Evolutionary conservation across 129 eudicot genomes (phyloP).

Genomic region (Centrapalus pauciflorus): DNA sequence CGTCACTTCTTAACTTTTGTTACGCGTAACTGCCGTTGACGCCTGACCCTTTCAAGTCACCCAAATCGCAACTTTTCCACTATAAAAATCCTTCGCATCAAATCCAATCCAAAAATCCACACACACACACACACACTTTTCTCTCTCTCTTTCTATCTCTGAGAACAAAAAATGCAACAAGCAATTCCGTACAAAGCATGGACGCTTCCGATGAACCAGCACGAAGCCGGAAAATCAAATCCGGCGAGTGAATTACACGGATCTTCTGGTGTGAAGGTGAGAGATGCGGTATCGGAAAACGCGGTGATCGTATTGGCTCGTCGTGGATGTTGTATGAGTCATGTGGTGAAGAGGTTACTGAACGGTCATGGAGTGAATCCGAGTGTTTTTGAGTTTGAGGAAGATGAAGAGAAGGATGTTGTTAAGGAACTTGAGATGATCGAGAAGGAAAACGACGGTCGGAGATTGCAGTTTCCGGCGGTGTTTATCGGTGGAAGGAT

Average conservation of each 20-base stretch:
- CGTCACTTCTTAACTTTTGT: conserved; percentile 12
- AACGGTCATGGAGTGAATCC: conserved; percentile 69
- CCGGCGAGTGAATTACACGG: neutral
- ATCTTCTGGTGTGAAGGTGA: conserved; percentile 23
- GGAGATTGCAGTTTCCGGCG: conserved; percentile 60
- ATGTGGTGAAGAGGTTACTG: conserved; percentile 55
- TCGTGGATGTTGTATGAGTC: conserved; percentile 81
- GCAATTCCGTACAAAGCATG: conserved; percentile 34
- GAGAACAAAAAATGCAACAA: conserved; percentile 22
- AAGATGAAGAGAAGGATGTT: conserved; percentile 32
- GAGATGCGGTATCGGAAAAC: conserved; percentile 47
- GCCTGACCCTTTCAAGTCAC: conserved; percentile 39
- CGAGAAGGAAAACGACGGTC: neutral
- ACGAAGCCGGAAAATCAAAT: neutral
- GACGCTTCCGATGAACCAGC: conserved; percentile 1
- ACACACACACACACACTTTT: neutral
- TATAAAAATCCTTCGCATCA: conserved; percentile 16
- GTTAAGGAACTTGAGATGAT: conserved; percentile 32
- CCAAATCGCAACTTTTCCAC: neutral
- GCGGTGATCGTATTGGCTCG: conserved; percentile 54
- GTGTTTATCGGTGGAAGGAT: conserved; percentile 67
- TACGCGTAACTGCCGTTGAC: conserved; percentile 36
- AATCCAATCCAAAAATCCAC: neutral
- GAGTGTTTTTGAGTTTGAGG: conserved; percentile 58
- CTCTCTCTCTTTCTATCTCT: neutral